Base-by-base conservation (phyloP, 805 yeast genomes). In the Candida multigemmis region DNA sequence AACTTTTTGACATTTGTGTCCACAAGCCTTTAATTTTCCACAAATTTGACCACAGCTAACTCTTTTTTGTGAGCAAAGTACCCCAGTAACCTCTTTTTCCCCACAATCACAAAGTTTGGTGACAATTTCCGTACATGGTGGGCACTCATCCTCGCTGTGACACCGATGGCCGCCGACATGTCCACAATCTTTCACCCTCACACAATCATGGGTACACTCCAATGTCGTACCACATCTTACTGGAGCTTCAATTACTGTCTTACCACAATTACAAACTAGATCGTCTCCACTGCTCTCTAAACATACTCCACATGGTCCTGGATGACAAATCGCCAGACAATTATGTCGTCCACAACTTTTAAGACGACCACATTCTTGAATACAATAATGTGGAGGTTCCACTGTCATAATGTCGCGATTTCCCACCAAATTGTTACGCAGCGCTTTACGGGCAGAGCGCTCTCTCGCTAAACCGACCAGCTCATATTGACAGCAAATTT, bases 81-180 rank as follows among this genome's bases (percentile, higher is more conserved):
- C 71, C 11, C 80, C 78, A 18, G 72, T 65, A 7, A 83, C 63
- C 4, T 54, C 51, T 35, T 65, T 47, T 16, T 34, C 58, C 3
- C 81, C 82, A 60, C 91, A 81, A 37, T 66, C 63, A 46, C 93
- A 81, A 13, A 35, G 37, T 37, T 71, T 75, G 16, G 61, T 56
- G 2, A 76, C 77, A 5, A 71, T 33, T 8, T 37, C 35, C 5
- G 93, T 81, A 51, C 96, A 86, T 34, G 73, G 74, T 0, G 94
- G 94, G 50, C 96, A 86, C 12, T 17, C 16, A 22, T 61, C 60
- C 34, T 71, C 75, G n/a, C 59, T 68, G 47, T 86, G 96, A 47
- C 96, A 86, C 18, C 60, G 52, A 46, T 86, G 96, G n/a, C n/a
- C n/a, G n/a, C n/a, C n/a, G 18, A 67, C 62, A 48, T 84, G 95